Percentiles rank a stretch among this genome's conserved stretches.
Conservation (phyloP, 305 asterid species). For the Euphrasia arctica region DNA sequence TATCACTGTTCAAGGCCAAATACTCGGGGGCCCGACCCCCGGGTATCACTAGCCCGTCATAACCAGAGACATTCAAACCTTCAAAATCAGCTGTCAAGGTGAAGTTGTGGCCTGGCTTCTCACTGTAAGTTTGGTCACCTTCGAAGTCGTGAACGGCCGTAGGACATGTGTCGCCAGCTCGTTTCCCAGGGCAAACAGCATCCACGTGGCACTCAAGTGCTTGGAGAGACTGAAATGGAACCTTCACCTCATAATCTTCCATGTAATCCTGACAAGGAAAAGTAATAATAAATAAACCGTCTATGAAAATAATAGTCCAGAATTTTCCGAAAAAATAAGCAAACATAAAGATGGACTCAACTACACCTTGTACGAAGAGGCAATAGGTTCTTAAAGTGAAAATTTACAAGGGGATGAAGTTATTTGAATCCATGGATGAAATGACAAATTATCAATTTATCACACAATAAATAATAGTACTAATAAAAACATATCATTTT, state of each 20-base stretch:
- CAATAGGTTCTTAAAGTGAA: background rate
- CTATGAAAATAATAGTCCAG: slow-evolving; percentile 5
- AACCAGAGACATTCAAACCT: slow-evolving; percentile 54
- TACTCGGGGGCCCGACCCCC: slow-evolving; percentile 99
- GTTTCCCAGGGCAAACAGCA: slow-evolving; percentile 81
- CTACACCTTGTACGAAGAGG: background rate
- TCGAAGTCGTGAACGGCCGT: slow-evolving; percentile 95
- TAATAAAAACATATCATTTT: background rate
- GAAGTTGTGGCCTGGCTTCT: slow-evolving; percentile 93
- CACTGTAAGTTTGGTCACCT: slow-evolving; percentile 97
- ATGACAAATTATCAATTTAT: background rate
- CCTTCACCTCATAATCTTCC: slow-evolving; percentile 96
- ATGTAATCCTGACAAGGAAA: slow-evolving; percentile 64
- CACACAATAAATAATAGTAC: background rate
- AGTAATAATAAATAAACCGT: background rate
- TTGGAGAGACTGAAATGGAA: slow-evolving; percentile 87
- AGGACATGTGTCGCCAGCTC: slow-evolving; percentile 64
- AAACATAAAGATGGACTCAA: slow-evolving; percentile 7
- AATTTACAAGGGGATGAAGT: background rate
- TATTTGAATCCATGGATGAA: background rate
- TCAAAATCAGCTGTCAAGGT: slow-evolving; percentile 63
- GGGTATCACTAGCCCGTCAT: slow-evolving; percentile 89
- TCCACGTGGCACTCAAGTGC: slow-evolving; percentile 88
- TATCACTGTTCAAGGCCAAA: slow-evolving; percentile 66
- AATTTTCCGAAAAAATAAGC: slow-evolving; percentile 2